These are phyloP conservation scores for Silybum marianum DNA, from an alignment of 129 eudicot genomes.

Conservation along the genomic window DNA sequence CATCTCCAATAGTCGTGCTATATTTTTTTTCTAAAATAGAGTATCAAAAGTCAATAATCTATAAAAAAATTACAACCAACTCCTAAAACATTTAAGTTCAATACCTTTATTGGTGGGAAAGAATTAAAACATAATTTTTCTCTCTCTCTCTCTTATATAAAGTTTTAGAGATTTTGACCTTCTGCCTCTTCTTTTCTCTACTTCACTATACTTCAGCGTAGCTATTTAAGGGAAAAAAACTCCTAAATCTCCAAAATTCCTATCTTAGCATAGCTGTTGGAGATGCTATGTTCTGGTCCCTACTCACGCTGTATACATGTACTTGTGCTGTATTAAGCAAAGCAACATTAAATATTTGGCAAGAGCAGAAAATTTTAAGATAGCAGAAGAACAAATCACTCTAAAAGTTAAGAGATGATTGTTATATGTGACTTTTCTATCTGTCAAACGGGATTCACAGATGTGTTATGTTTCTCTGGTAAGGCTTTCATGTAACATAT, in stretches of 20 bases:
- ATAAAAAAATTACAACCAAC: neutral
- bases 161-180: neutral
- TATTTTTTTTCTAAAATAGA: neutral
- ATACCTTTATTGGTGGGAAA: neutral
- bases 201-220: neutral
- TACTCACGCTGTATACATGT: neutral
- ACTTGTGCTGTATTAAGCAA: neutral
- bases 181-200: neutral
- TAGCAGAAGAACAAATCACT: conserved; percentile 4
- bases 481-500: conserved; percentile 8
- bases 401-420: conserved; percentile 8
- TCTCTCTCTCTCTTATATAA: neutral
- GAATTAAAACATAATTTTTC: neutral
- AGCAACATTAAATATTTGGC: neutral
- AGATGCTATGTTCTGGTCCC: conserved; percentile 8
- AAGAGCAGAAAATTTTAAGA: neutral
- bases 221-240: too few species aligned
- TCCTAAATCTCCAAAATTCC: neutral
- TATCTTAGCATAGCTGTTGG: neutral
- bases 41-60: neutral
- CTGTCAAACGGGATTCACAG: neutral
- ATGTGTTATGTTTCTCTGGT: neutral
- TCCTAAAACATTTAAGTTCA: neutral
- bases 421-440: neutral
- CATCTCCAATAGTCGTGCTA: neutral